A percentile compares a stretch with the other conserved stretches of the same genome.
Conservation (phyloP, 2,329 filamentous ascomycete genomes). For the Calycina marina region DNA sequence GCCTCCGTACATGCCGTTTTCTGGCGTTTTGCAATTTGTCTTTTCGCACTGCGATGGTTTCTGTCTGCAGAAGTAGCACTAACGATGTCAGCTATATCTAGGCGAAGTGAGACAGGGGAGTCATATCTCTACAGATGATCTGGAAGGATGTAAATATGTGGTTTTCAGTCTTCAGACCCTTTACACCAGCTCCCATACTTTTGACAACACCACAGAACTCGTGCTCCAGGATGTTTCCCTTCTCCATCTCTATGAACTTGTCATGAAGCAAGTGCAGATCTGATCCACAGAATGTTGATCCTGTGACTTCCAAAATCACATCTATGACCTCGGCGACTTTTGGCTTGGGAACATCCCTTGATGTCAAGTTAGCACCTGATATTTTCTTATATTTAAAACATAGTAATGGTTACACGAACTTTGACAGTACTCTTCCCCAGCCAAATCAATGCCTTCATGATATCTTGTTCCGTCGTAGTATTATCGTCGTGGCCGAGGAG, state of each 20-base stretch:
- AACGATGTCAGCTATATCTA: slow-evolving; percentile 5
- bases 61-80: slow-evolving; percentile 65
- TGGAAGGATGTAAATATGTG: slow-evolving; percentile 78
- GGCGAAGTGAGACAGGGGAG: not conserved
- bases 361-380: too few species aligned
- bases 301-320: slow-evolving; percentile 63
- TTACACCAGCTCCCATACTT: slow-evolving; percentile 33
- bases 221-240: slow-evolving; percentile 38
- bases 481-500: slow-evolving; percentile 52
- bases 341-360: slow-evolving; percentile 27
- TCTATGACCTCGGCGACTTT: slow-evolving; percentile 59
- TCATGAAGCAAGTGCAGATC: slow-evolving; percentile 25
- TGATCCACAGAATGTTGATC: slow-evolving; percentile 23
- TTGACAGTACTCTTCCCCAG: slow-evolving; percentile 67
- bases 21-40: slow-evolving; percentile 60
- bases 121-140: slow-evolving; percentile 50
- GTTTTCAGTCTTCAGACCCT: slow-evolving; percentile 40
- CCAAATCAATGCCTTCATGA: slow-evolving; percentile 78
- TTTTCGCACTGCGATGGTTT: slow-evolving; percentile 68
- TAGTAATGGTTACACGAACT: slow-evolving; percentile 42
- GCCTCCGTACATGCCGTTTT: slow-evolving; percentile 63
- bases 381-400: too few species aligned
- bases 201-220: slow-evolving; percentile 38
- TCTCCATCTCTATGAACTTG: slow-evolving; percentile 30
- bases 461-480: slow-evolving; percentile 51